Evolutionary conservation across 2,329 filamentous ascomycete species (phyloP).

Genomic region (Ramichloridium luteum): DNA sequence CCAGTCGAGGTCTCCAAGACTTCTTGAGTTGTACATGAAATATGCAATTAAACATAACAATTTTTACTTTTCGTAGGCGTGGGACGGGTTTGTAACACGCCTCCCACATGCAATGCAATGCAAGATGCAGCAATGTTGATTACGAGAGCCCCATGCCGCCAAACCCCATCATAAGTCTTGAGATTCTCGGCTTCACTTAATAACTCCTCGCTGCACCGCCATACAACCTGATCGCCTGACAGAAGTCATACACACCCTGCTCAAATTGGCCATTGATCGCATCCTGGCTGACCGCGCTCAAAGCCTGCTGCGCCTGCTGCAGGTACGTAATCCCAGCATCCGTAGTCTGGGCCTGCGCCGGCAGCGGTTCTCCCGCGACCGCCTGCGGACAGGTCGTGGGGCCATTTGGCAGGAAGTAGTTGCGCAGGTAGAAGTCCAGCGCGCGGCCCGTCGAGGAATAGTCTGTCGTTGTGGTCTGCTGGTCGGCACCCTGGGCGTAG

Average conservation of each 20-base stretch:
- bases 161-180: too few relatives aligned
- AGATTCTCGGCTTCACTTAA: too few relatives aligned
- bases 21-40: too few relatives aligned
- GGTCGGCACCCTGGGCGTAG: neutral
- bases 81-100: too few relatives aligned
- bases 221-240: neutral
- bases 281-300: neutral
- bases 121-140: too few relatives aligned
- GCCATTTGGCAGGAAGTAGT: neutral
- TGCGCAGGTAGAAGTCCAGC: slow-evolving; percentile 1
- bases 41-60: too few relatives aligned
- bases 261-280: neutral
- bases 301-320: neutral
- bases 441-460: neutral
- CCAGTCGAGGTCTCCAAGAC: too few relatives aligned
- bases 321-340: neutral
- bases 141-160: too few relatives aligned
- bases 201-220: neutral
- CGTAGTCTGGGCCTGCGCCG: neutral
- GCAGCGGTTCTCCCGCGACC: neutral
- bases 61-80: too few relatives aligned
- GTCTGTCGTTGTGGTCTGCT: neutral
- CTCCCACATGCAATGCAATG: too few relatives aligned
- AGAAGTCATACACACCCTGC: neutral
- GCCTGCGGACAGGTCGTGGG: neutral